Evolutionary conservation across 306 rosid species (phyloP).

Genomic region (Gynostemma pentaphyllum): DNA sequence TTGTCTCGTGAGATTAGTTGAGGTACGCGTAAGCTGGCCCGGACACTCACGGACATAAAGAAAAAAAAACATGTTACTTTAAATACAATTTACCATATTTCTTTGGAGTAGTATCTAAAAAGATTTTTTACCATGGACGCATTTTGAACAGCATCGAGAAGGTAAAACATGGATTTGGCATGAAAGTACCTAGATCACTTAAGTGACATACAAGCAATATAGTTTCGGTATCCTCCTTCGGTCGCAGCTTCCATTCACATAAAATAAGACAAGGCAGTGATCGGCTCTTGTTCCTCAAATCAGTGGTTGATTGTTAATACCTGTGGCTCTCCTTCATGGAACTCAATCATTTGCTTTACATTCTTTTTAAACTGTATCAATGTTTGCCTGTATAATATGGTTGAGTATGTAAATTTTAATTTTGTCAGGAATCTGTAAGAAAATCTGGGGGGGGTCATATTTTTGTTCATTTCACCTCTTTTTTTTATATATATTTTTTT

Average conservation of each 20-base stretch:
- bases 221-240: neutral
- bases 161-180: slow-evolving; percentile 36
- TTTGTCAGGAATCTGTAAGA: neutral
- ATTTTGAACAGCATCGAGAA: slow-evolving; percentile 27
- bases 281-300: neutral
- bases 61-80: no score
- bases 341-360: neutral
- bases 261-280: neutral
- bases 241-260: neutral
- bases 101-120: neutral
- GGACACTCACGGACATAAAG: no score
- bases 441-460: neutral
- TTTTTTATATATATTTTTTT: neutral
- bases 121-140: neutral
- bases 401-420: neutral
- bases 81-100: neutral
- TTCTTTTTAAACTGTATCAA: neutral
- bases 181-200: slow-evolving; percentile 28
- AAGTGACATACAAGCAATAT: slow-evolving; percentile 9
- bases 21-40: no score
- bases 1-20: no score
- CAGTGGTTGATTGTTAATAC: neutral
- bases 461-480: no score
- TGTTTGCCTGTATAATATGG: neutral
- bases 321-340: neutral